Evolutionary conservation across 1,139 yeast genomes (phyloP), one percentile per base, ranked within the genome.

Genomic region (Yamadazyma trypodendri): DNA sequence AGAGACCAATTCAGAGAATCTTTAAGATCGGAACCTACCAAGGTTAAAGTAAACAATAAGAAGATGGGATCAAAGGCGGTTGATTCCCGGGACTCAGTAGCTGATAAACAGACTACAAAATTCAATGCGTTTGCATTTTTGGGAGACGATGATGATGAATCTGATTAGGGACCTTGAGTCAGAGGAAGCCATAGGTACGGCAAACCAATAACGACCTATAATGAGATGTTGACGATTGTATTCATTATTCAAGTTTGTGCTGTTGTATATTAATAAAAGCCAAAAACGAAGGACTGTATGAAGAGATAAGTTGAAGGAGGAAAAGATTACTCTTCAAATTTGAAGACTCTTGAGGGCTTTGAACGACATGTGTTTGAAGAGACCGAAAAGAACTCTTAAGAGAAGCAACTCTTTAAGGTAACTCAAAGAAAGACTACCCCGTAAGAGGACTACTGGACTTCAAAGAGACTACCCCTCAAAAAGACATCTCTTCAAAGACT

Each of bases 41-140:
- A 70, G 53, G 80, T 77, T 40, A 81, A 74, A 58, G 86, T 90
- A 45, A 82, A 79, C 62, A 81, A 79, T 60, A 82, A 83, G 61
- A 81, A 82, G 59, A 79, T 84, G 56, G 80, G 86, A 7, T 78
- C 86, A 18, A 82, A 80, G 61, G 83, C 89, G 18, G 84, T 78
- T 38, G 89, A 82, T 55, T 72, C 85, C 22, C 75, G 84, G 55
- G 90, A 84, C 54, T 73, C 81, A 39, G 70, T 77, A 50, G 79
- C 86, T 30, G 87, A 81, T 49, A 77, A 81, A 50, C 84, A 77
- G 45, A 77, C 77, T 46, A 72, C 70, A 34, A 68, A 77, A 21
- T 84, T 84, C 69, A 84, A 84, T 61, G 90, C 92, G 8, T 84
- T 84, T 58, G 89, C 81, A 49, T 90, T 90, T 27, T 75, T 84